Percentiles rank a stretch among this genome's conserved stretches.
These are phyloP conservation scores for Thuidium tamariscinum DNA, from an alignment of 225 moss, liverwort and hornwort species.

Conservation along the genomic window DNA sequence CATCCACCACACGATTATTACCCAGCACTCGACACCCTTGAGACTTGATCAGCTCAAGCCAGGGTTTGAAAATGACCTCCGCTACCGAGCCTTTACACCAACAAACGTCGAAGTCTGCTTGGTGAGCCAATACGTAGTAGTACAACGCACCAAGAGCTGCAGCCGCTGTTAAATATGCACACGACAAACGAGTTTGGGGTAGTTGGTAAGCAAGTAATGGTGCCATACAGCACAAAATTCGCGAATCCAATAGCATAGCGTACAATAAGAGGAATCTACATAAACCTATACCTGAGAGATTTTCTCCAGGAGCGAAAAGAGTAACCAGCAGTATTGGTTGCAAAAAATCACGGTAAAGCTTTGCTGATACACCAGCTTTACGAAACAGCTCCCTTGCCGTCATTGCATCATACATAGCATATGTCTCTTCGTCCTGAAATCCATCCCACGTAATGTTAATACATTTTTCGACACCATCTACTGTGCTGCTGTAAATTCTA, in stretches of 20 bases:
- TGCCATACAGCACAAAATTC: neutral
- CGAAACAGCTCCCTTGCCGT: constrained; percentile 60
- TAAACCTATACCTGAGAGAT: constrained; percentile 33
- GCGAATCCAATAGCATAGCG: neutral
- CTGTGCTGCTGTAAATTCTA: neutral
- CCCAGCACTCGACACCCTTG: constrained; percentile 42
- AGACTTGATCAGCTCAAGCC: constrained; percentile 35
- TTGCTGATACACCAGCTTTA: constrained; percentile 43
- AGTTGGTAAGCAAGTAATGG: neutral
- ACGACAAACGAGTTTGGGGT: neutral
- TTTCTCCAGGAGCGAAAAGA: constrained; percentile 56
- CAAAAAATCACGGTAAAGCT: constrained; percentile 49
- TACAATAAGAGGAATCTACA: neutral
- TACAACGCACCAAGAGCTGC: constrained; percentile 55
- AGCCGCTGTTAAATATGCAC: constrained; percentile 29
- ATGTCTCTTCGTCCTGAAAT: constrained; percentile 49
- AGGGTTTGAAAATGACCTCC: constrained; percentile 53
- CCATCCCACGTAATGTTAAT: neutral
- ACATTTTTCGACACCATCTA: neutral
- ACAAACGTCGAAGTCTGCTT: constrained; percentile 63
- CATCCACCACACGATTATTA: constrained; percentile 44
- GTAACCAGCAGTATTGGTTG: constrained; percentile 56
- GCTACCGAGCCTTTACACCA: constrained; percentile 58
- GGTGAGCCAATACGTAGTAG: constrained; percentile 55
- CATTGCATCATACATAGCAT: constrained; percentile 50